These are phyloP conservation scores for Coprinopsis sp. DNA, from an alignment of 768 basidiomycete species.

Conservation along the genomic window DNA sequence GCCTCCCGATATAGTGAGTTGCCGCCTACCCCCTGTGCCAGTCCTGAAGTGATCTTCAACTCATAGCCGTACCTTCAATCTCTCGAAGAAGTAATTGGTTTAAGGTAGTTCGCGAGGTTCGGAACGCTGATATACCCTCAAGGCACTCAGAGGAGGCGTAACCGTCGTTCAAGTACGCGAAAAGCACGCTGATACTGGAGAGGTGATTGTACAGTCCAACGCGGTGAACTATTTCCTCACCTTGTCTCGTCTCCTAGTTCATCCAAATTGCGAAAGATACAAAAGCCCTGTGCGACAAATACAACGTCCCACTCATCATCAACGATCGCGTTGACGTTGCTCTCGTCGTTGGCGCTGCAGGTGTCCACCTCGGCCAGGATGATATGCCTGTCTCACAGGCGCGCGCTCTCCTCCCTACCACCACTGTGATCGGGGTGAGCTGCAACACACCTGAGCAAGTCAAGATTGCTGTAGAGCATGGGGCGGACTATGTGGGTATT, in stretches of 20 bases:
- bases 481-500: constrained; percentile 84
- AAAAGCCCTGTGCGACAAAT: constrained; percentile 68
- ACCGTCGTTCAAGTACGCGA: constrained; percentile 89
- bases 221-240: background rate
- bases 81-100: constrained; percentile 61
- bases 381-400: constrained; percentile 74
- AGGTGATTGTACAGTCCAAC: constrained; percentile 37
- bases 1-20: constrained; percentile 65
- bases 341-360: constrained; percentile 67
- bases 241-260: constrained; percentile 60
- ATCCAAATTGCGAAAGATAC: constrained; percentile 65
- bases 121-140: constrained; percentile 1
- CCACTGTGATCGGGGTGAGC: constrained; percentile 75
- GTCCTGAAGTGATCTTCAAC: constrained; percentile 3
- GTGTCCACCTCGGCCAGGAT: constrained; percentile 86
- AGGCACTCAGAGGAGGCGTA: constrained; percentile 85
- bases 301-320: constrained; percentile 80
- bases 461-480: constrained; percentile 51
- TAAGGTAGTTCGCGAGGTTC: background rate
- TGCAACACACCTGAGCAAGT: constrained; percentile 69
- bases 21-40: background rate
- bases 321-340: constrained; percentile 88
- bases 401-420: constrained; percentile 60
- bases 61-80: constrained; percentile 62
- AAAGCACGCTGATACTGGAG: constrained; percentile 75